Base-by-base conservation (phyloP, 176 grass and related monocot species). In the Luzula sylvatica region DNA sequence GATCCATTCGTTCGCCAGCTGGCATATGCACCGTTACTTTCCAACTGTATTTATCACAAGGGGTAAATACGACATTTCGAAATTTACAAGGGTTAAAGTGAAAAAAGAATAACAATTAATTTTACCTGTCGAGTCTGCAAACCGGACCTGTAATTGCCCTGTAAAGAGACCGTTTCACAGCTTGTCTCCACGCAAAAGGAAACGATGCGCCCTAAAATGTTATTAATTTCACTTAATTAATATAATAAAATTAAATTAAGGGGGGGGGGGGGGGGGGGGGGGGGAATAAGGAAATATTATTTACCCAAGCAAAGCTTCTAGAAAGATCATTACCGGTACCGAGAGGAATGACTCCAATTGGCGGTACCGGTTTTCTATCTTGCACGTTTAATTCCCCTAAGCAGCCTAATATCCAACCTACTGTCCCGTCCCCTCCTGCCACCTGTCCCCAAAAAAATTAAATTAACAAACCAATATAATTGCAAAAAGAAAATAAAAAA, bases 241-340 rank as follows among this genome's bases (percentile, higher is more conserved):
- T n/a, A n/a, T n/a, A n/a, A n/a, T n/a, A n/a, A n/a, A n/a, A n/a
- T n/a, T n/a, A n/a, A n/a, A n/a, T n/a, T n/a, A n/a, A n/a, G n/a
- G n/a, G n/a, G n/a, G n/a, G n/a, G n/a, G n/a, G n/a, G n/a, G n/a
- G n/a, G n/a, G n/a, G n/a, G n/a, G n/a, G n/a, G n/a, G n/a, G n/a
- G n/a, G n/a, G n/a, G n/a, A n/a, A n/a, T n/a, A n/a, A n/a, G 35
- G 73, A 42, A 57, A 60, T 14, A 83, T 65, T 67, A 17, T 68
- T 70, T 88, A 95, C 89, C 89, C 89, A 95, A 65, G 80, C 73
- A 66, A 85, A 88, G 65, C 80, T 95, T 65, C 89, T 88, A 48
- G 83, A 85, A 46, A 95, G 83, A 76, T 95, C 83, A 82, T 95
- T 88, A 78, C 83, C 89, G 26, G 77, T 88, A 75, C 89, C 89